These are phyloP conservation scores for Puccinellia tenuiflora DNA, from an alignment of 176 grass and related monocot species.

Conservation along the genomic window DNA sequence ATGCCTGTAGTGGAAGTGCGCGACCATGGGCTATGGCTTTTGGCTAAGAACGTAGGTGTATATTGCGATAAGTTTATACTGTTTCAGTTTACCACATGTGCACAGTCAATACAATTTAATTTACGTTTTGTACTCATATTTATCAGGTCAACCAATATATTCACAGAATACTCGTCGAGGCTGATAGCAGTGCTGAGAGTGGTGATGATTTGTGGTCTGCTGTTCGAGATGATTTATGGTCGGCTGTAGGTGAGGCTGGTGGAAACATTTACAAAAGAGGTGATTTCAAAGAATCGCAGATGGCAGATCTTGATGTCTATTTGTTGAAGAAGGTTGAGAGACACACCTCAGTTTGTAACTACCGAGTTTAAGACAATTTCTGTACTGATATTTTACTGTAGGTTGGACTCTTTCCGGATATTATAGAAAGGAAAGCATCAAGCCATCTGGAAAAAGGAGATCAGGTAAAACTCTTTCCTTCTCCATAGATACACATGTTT, in stretches of 20 bases:
- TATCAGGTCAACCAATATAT: constrained; percentile 88
- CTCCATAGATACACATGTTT: not conserved
- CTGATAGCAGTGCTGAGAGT: constrained; percentile 45
- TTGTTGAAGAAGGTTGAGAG: constrained; percentile 74
- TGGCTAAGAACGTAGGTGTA: constrained; percentile 85
- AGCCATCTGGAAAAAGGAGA: constrained; percentile 78
- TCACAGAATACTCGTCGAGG: constrained; percentile 80
- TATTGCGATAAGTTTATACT: not conserved
- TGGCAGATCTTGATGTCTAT: constrained; percentile 69
- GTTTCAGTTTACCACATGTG: not conserved
- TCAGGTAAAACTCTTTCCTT: constrained; percentile 42
- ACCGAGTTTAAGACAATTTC: constrained; percentile 11
- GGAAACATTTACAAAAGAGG: constrained; percentile 70
- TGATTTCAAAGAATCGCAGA: constrained; percentile 53
- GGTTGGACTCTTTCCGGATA: constrained; percentile 94
- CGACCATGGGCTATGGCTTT: constrained; percentile 80
- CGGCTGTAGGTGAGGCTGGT: constrained; percentile 65
- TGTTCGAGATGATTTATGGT: constrained; percentile 57
- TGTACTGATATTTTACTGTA: constrained; percentile 51
- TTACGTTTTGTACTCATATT: constrained; percentile 14
- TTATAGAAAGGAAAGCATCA: constrained; percentile 80
- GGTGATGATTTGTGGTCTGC: constrained; percentile 62
- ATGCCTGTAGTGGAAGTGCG: constrained; percentile 90
- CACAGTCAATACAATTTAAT: not conserved
- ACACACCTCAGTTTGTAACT: constrained; percentile 18